Evolutionary conservation across 2,329 filamentous ascomycete genomes (phyloP).

Genomic region (Clarireedia homoeocarpa): DNA sequence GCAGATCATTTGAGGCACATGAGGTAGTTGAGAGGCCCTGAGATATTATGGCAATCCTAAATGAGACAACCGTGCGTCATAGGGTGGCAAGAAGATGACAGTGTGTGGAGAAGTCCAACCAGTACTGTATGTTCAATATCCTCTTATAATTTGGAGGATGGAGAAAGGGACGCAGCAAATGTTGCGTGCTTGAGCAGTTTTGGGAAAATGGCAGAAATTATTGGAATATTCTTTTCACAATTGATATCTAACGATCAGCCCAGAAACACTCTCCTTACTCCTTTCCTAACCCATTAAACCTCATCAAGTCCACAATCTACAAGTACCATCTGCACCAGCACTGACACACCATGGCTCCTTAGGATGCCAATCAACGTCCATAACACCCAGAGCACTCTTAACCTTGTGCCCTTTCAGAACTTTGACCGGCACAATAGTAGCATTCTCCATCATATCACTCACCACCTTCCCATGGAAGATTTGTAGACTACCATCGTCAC

Average conservation of each 20-base stretch:
- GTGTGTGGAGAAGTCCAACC: too few relatives aligned
- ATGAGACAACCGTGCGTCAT: too few relatives aligned
- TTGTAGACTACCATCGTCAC: slow-evolving; percentile 89
- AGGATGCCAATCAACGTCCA: slow-evolving; percentile 96
- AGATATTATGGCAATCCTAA: too few relatives aligned
- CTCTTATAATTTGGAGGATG: neutral
- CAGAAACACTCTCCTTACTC: slow-evolving; percentile 6
- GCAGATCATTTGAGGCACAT: too few relatives aligned
- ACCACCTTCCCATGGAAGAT: slow-evolving; percentile 97
- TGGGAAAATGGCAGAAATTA: neutral
- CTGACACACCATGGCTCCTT: slow-evolving; percentile 89
- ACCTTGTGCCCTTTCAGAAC: slow-evolving; percentile 86
- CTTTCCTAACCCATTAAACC: neutral
- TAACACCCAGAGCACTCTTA: slow-evolving; percentile 75
- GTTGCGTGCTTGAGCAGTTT: neutral
- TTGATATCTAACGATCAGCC: slow-evolving; percentile 7
- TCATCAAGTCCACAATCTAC: slow-evolving; percentile 74
- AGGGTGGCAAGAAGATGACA: too few relatives aligned
- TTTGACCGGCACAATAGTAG: slow-evolving; percentile 92
- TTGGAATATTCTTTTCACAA: neutral
- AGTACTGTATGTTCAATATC: too few relatives aligned
- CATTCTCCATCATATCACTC: slow-evolving; percentile 90
- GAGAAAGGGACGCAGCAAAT: neutral
- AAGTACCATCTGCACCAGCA: slow-evolving; percentile 88
- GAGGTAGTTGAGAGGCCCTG: too few relatives aligned